Conservation (phyloP, 257 asterid species). For the Solanum peruvianum region DNA sequence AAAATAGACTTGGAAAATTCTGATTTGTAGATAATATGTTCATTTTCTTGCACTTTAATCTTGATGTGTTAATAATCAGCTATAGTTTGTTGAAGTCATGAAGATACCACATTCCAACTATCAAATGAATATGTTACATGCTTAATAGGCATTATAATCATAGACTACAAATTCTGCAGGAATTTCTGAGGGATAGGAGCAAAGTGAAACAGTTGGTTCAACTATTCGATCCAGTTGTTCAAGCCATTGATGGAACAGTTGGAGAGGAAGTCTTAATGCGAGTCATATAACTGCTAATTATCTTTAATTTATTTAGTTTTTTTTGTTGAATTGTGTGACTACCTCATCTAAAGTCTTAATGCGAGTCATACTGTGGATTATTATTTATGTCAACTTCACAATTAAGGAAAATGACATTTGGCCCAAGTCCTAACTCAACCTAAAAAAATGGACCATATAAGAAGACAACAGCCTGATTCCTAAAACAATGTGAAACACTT, state of each 20-base stretch:
- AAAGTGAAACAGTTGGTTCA: slow-evolving; percentile 62
- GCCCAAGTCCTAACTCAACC: neutral
- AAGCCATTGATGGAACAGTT: slow-evolving; percentile 41
- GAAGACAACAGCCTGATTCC: neutral
- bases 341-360: too few relatives aligned
- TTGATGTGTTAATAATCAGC: neutral
- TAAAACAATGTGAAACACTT: neutral
- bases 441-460: neutral
- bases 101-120: neutral
- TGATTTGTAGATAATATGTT: neutral
- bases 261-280: slow-evolving; percentile 91
- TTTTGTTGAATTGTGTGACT: neutral
- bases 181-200: slow-evolving; percentile 64
- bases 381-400: neutral
- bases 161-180: slow-evolving; percentile 29
- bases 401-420: neutral
- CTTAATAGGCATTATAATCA: neutral
- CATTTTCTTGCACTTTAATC: neutral
- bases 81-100: neutral
- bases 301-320: neutral
- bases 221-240: slow-evolving; percentile 65
- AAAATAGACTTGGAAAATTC: neutral
- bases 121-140: neutral
- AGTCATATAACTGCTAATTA: slow-evolving; percentile 19
- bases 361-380: neutral